These are phyloP conservation scores for Phytophthora tubulina DNA, from an alignment of 352 stramenopile genomes.

Conservation along the genomic window DNA sequence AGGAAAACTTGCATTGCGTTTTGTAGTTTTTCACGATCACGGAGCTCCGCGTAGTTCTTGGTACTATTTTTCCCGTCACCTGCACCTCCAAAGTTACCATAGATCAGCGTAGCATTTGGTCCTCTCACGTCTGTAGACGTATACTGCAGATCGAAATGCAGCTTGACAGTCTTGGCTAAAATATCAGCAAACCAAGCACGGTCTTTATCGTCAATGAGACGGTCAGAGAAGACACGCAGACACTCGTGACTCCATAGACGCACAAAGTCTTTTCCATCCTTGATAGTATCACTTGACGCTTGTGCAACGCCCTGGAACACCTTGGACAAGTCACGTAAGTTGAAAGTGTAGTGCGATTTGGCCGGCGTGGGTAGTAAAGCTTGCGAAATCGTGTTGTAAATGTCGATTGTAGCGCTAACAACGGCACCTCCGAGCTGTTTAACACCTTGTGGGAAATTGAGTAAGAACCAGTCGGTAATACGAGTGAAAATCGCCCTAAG, in stretches of 20 bases:
- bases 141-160: constrained; percentile 87
- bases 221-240: constrained; percentile 92
- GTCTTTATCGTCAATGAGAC: constrained; percentile 92
- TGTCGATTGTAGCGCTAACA: constrained; percentile 90
- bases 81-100: constrained; percentile 86
- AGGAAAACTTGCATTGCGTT: constrained; percentile 93
- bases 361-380: constrained; percentile 93
- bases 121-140: constrained; percentile 61
- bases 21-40: constrained; percentile 81
- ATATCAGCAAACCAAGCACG: constrained; percentile 87
- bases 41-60: constrained; percentile 91
- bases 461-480: constrained; percentile 93
- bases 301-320: constrained; percentile 94
- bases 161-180: constrained; percentile 72
- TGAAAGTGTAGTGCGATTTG: constrained; percentile 97
- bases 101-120: constrained; percentile 82
- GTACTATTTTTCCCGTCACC: constrained; percentile 63
- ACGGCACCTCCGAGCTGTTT: constrained; percentile 78
- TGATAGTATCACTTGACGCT: constrained; percentile 77
- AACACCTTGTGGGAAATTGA: constrained; percentile 80
- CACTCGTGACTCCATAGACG: constrained; percentile 94
- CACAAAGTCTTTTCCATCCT: constrained; percentile 89
- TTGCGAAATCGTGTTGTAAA: constrained; percentile 93
- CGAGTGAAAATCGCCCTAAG: constrained; percentile 89
- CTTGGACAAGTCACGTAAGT: constrained; percentile 93